phyloP scores from a whole-genome alignment of 257 asterid species.

The Perilla frutescens region DNA sequence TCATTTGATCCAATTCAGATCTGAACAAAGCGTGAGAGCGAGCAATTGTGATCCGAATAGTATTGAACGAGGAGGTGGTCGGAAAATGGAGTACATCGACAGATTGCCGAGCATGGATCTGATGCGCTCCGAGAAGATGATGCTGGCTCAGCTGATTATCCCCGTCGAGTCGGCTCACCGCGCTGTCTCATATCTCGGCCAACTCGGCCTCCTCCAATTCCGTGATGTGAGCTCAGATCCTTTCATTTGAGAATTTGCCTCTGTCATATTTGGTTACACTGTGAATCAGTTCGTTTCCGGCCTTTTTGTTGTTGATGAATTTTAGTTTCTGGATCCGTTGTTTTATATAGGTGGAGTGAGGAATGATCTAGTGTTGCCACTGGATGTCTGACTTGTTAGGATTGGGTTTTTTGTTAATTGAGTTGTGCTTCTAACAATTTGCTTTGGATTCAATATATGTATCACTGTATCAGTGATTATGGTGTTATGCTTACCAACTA shows the following conservation, averaged over 20 bases:
- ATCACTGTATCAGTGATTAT: neutral
- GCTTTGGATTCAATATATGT: neutral
- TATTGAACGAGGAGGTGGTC: constrained; percentile 39
- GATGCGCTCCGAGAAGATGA: constrained; percentile 99
- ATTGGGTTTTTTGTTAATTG: constrained; percentile 16
- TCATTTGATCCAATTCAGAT: constrained; percentile 49
- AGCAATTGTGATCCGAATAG: constrained; percentile 36
- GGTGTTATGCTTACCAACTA: neutral
- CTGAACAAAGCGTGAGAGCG: constrained; percentile 36
- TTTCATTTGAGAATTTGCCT: constrained; percentile 25
- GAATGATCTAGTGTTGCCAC: constrained; percentile 25
- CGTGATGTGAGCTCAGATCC: constrained; percentile 77
- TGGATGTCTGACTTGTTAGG: constrained; percentile 27
- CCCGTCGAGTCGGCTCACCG: constrained; percentile 99
- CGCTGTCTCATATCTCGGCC: constrained; percentile 90
- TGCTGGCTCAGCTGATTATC: constrained; percentile 85
- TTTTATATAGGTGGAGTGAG: neutral
- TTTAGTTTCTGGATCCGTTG: constrained; percentile 31
- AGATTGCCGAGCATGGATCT: constrained; percentile 94
- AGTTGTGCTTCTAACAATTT: constrained; percentile 16
- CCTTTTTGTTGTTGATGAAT: constrained; percentile 9
- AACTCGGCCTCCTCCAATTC: constrained; percentile 95
- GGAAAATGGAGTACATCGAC: constrained; percentile 78
- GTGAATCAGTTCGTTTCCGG: neutral
- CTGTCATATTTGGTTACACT: constrained; percentile 10